Conservation (phyloP, 352 stramenopile genomes). For the Thraustochytrium striatum region DNA sequence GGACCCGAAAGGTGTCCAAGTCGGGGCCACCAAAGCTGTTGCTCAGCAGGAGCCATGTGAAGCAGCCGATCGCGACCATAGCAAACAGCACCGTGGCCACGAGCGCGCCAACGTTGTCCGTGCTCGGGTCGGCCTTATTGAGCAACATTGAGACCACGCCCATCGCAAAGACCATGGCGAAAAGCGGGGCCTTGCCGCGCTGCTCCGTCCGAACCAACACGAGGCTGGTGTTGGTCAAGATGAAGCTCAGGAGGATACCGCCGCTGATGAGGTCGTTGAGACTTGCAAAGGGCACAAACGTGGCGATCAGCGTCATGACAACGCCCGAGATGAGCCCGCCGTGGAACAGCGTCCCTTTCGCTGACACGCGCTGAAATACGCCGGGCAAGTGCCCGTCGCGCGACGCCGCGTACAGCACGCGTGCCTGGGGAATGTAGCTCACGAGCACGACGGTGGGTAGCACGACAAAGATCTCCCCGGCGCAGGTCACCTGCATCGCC, state of each 20-base stretch:
- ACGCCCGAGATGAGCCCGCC: slow-evolving; percentile 10
- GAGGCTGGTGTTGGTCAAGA: slow-evolving; percentile 1
- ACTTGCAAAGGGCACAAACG: slow-evolving; percentile 18
- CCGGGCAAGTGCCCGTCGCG: slow-evolving; percentile 4
- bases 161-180: neutral
- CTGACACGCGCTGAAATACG: neutral
- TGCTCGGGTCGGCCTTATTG: too few relatives aligned
- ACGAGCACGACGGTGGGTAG: slow-evolving; percentile 35
- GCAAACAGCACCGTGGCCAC: neutral
- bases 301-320: slow-evolving; percentile 15
- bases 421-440: slow-evolving; percentile 24
- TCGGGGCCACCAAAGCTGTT: neutral
- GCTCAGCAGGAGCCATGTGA: neutral
- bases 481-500: slow-evolving; percentile 69
- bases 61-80: neutral
- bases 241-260: slow-evolving; percentile 31
- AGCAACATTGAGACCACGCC: neutral
- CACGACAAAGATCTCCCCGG: slow-evolving; percentile 30
- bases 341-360: slow-evolving; percentile 19
- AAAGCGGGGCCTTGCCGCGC: neutral
- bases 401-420: neutral
- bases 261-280: slow-evolving; percentile 44
- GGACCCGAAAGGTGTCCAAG: slow-evolving; percentile 7
- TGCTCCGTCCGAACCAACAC: neutral
- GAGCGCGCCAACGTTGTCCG: neutral